Evolutionary conservation across 495 filamentous ascomycete genomes (phyloP), one percentile per base, ranked within the genome.

Genomic region (Penicillium paxilli): DNA sequence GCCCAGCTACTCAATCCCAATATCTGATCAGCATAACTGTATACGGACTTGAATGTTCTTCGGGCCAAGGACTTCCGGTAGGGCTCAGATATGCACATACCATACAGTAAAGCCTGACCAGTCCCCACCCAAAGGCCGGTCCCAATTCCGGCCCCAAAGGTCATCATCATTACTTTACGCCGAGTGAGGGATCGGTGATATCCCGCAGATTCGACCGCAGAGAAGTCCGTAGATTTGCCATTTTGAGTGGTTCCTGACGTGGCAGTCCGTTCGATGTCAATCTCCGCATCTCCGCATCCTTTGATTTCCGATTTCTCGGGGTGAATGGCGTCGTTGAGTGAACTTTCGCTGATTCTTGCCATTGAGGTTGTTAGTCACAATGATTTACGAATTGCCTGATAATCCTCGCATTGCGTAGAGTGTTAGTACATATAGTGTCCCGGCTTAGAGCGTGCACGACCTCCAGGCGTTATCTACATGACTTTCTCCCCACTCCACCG

Each of bases 91-190:
- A 0, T 14, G 10, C 4, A 30, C 55, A 49, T 58, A 68, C 66
- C 63, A 51, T 68, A 68, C 16, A 55, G 47, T 32, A 66, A 26
- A 5, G 60, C 66, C 40, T 60, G 56, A 30, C 65, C 65, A 28
- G 65, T 61, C n/a, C 65, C 58, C 7, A 63, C 52, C 65, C 65
- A 63, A 1, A 68, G 49, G 0, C 63, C 66, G 2, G 63, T 66
- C 5, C 66, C 66, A 45, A 68, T 62, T 2, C 66, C 66, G 16
- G 66, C 66, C 1, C 66, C 66, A 54, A 68, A 68, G 21, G 66
- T 68, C 63, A 64, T 68, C 66, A 68, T 68, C 66, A 68, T 68
- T 32, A 68, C 62, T 28, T 68, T 62, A 17, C 66, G 58, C 17
- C 63, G 45, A 1, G 60, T 62, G 21, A 68, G 54, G n/a, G 63